Evolutionary conservation across 1,284 basidiomycete genomes (phyloP).

Genomic region (Trichosporon coremiiforme): DNA sequence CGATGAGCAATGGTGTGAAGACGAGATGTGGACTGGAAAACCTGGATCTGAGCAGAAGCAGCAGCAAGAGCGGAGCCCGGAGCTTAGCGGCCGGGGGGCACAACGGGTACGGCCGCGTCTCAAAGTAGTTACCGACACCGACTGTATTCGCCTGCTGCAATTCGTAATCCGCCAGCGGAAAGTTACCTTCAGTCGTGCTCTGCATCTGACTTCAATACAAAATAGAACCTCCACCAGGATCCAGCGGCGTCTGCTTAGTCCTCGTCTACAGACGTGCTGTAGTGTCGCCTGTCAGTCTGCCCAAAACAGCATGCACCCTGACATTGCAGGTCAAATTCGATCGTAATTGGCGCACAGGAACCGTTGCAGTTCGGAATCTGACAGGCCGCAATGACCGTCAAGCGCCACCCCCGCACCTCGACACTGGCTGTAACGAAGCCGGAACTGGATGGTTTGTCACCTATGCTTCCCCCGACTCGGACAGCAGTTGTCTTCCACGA

Average conservation of each 20-base stretch:
- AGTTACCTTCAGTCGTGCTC: background rate
- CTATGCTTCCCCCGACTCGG: background rate
- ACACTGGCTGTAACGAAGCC: background rate
- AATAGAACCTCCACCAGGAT: background rate
- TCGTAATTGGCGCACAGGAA: background rate
- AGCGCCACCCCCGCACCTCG: conserved; percentile 2
- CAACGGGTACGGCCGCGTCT: background rate
- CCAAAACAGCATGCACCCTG: background rate
- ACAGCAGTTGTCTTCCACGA: background rate
- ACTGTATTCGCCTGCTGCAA: background rate
- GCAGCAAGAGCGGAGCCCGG: background rate
- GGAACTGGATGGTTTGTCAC: background rate
- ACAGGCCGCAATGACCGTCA: background rate
- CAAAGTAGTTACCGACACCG: background rate
- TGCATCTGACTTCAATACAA: background rate
- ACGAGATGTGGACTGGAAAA: background rate
- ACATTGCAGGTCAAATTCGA: background rate
- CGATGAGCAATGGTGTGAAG: background rate
- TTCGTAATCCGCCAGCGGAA: conserved; percentile 13
- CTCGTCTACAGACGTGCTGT: too few relatives aligned
- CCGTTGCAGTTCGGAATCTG: background rate
- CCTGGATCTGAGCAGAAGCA: background rate
- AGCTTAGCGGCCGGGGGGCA: background rate
- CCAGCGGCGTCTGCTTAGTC: too few relatives aligned
- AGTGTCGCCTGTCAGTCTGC: too few relatives aligned